Percentiles rank a stretch among this genome's conserved stretches.
These are phyloP conservation scores for Lathyrus sativus DNA, from an alignment of 306 rosid species.

Conservation along the genomic window DNA sequence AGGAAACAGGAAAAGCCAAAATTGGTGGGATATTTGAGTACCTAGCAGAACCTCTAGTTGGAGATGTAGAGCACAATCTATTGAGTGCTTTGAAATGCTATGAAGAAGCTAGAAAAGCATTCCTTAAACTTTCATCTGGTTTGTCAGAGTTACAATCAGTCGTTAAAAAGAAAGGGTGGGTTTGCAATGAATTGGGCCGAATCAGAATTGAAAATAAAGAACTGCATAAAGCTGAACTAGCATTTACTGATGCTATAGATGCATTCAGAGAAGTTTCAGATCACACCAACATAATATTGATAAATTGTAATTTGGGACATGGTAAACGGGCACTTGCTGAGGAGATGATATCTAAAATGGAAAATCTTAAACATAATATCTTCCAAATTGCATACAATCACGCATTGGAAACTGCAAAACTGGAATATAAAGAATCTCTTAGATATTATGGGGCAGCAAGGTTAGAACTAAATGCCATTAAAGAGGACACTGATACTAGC, in stretches of 20 bases:
- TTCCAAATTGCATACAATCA: conserved; percentile 64
- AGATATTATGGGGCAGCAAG: conserved; percentile 88
- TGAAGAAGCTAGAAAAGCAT: conserved; percentile 75
- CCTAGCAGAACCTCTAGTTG: conserved; percentile 64
- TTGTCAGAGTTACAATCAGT: conserved; percentile 72
- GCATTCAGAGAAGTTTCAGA: conserved; percentile 91
- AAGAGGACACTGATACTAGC: conserved; percentile 50
- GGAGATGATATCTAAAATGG: conserved; percentile 72
- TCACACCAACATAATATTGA: conserved; percentile 83
- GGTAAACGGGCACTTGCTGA: conserved; percentile 93
- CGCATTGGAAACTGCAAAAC: conserved; percentile 76
- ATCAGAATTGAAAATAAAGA: conserved; percentile 76
- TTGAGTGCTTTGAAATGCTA: conserved; percentile 72
- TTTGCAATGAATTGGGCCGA: conserved; percentile 88
- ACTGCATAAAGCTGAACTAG: conserved; percentile 70
- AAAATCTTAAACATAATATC: conserved; percentile 57
- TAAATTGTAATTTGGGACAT: conserved; percentile 92
- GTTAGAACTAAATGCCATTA: conserved; percentile 59
- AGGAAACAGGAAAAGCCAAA: conserved; percentile 55
- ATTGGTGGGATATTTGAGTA: conserved; percentile 88
- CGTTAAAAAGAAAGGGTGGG: conserved; percentile 88
- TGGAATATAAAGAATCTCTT: conserved; percentile 82
- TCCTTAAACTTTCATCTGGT: conserved; percentile 65
- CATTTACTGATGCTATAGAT: conserved; percentile 78
- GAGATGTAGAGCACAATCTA: conserved; percentile 66